phyloP scores from a whole-genome alignment of 768 basidiomycete genomes.

The Fistulinella prunicolor region DNA sequence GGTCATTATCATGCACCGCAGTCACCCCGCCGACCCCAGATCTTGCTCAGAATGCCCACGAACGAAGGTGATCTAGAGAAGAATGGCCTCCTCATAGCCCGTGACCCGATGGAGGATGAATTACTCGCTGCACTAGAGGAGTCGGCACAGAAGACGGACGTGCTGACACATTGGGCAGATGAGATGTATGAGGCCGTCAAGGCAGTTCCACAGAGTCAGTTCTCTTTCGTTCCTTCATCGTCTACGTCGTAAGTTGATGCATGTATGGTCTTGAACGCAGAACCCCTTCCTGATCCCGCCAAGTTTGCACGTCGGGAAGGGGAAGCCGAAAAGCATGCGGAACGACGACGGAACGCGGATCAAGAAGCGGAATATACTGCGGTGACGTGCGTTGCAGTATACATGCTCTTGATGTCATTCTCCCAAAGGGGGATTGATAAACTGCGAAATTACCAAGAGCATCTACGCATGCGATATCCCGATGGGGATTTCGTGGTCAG shows the following conservation, averaged over 20 bases:
- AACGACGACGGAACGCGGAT: slow-evolving; percentile 66
- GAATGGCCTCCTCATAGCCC: slow-evolving; percentile 24
- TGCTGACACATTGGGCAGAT: slow-evolving; percentile 91
- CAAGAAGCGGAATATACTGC: slow-evolving; percentile 81
- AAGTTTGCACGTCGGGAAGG: slow-evolving; percentile 72
- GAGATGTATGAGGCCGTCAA: slow-evolving; percentile 91
- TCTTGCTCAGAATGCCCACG: slow-evolving; percentile 40
- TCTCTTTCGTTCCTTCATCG: background rate
- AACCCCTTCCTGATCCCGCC: slow-evolving; percentile 75
- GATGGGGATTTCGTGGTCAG: slow-evolving; percentile 74
- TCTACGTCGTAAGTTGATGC: slow-evolving; percentile 1
- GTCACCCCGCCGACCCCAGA: slow-evolving; percentile 55
- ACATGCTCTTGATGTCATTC: slow-evolving; percentile 90
- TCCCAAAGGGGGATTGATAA: slow-evolving; percentile 90
- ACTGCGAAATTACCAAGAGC: slow-evolving; percentile 74
- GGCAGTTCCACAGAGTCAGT: slow-evolving; percentile 77
- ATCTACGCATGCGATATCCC: slow-evolving; percentile 75
- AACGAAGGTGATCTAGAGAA: slow-evolving; percentile 38
- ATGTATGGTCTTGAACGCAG: slow-evolving; percentile 35
- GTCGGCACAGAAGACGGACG: slow-evolving; percentile 93
- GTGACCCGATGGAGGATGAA: slow-evolving; percentile 77
- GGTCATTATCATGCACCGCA: slow-evolving; percentile 44
- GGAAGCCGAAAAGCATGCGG: slow-evolving; percentile 68
- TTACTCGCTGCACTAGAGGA: slow-evolving; percentile 82
- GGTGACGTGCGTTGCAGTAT: slow-evolving; percentile 82